Percentiles rank a stretch among this genome's conserved stretches.
These are phyloP conservation scores for Zasmidium cellare DNA, from an alignment of 2,329 filamentous ascomycete genomes.

Conservation along the genomic window DNA sequence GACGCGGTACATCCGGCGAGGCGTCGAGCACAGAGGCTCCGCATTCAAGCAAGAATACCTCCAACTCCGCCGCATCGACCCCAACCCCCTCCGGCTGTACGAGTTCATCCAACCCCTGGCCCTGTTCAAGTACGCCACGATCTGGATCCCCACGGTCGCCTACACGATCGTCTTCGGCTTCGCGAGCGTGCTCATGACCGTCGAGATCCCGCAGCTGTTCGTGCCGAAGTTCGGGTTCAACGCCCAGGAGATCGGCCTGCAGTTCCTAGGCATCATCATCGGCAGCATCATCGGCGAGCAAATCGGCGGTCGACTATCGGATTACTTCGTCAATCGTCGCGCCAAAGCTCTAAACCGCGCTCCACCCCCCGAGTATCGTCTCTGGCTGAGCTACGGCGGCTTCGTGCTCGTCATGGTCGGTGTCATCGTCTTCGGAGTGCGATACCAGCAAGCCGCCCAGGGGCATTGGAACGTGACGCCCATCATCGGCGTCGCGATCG, in stretches of 20 bases:
- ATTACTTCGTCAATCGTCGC: constrained; percentile 53
- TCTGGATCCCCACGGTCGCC: constrained; percentile 52
- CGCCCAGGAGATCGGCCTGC: constrained; percentile 58
- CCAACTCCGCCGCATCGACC: constrained; percentile 52
- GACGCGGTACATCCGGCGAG: constrained; percentile 53
- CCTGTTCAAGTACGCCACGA: constrained; percentile 47
- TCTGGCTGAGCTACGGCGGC: constrained; percentile 60
- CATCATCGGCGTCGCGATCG: constrained; percentile 47
- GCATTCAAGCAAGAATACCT: constrained; percentile 50
- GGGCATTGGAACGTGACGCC: constrained; percentile 59
- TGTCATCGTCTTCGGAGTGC: constrained; percentile 56
- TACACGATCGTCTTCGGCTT: constrained; percentile 62
- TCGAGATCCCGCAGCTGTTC: constrained; percentile 62
- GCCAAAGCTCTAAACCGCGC: constrained; percentile 35
- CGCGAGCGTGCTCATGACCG: constrained; percentile 53
- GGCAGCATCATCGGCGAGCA: constrained; percentile 61
- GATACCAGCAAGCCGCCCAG: constrained; percentile 45
- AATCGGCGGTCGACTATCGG: constrained; percentile 55
- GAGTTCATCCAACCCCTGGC: constrained; percentile 57
- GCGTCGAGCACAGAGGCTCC: constrained; percentile 35
- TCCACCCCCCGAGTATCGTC: constrained; percentile 52
- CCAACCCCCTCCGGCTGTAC: constrained; percentile 46
- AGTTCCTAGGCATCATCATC: constrained; percentile 58
- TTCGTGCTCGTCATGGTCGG: constrained; percentile 54
- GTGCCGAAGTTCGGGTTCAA: constrained; percentile 57